A percentile compares a stretch with the other conserved stretches of the same genome.
Evolutionary conservation across 441 rosid genomes (phyloP).

Genomic region (Isatis lusitanica): DNA sequence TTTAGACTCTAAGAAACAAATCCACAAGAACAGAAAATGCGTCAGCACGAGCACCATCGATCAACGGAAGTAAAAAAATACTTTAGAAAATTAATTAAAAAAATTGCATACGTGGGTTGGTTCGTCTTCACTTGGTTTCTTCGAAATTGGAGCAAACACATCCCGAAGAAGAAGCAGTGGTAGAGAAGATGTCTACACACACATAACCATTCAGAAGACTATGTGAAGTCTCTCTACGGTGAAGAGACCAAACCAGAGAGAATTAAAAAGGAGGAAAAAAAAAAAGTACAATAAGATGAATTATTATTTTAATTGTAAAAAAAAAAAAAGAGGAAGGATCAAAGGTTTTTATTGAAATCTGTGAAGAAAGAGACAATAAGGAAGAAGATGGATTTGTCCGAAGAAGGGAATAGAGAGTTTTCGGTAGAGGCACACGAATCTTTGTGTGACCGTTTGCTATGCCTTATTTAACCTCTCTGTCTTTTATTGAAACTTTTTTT

Average conservation of each 20-base stretch:
- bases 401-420: conserved; percentile 60
- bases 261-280: neutral
- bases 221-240: neutral
- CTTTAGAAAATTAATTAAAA: neutral
- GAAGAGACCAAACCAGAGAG: conserved; percentile 17
- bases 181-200: neutral
- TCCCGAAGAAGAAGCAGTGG: conserved; percentile 18
- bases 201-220: conserved; percentile 11
- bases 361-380: conserved; percentile 45
- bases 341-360: conserved; percentile 46
- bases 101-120: conserved; percentile 30
- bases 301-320: neutral
- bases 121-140: conserved; percentile 32
- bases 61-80: neutral
- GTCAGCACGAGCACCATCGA: conserved; percentile 21
- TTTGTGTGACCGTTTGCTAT: conserved; percentile 27
- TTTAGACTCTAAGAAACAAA: conserved; percentile 50
- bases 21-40: conserved; percentile 23
- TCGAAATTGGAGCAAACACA: conserved; percentile 29
- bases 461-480: conserved; percentile 32
- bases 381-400: conserved; percentile 29
- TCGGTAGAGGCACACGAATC: conserved; percentile 34
- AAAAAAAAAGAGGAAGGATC: conserved; percentile 4
- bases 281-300: neutral
- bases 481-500: conserved; percentile 7